Conservation (phyloP, 2,329 filamentous ascomycete species). For the Geosmithia putterillii region DNA sequence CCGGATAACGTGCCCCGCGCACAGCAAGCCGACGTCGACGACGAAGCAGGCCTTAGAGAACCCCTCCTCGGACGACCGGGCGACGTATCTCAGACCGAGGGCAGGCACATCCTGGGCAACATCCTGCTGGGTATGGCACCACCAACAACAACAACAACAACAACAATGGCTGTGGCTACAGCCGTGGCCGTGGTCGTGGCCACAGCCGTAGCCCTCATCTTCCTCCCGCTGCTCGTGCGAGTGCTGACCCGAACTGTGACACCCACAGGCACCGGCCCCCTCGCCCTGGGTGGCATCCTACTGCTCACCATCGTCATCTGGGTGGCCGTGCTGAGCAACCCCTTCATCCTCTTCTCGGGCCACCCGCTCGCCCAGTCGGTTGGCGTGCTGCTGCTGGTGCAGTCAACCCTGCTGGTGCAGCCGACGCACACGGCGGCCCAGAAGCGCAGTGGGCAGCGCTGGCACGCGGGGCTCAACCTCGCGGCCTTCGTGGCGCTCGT, state of each 20-base stretch:
- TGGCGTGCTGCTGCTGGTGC: conserved; percentile 61
- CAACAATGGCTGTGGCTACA: no score
- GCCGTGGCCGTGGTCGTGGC: neutral
- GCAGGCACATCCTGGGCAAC: conserved; percentile 54
- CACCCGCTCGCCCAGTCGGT: conserved; percentile 65
- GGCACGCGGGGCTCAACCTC: conserved; percentile 61
- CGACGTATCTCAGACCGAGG: conserved; percentile 58
- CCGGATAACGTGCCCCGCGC: conserved; percentile 31
- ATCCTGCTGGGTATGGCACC: conserved; percentile 54
- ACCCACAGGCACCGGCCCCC: conserved; percentile 63
- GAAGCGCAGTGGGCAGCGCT: conserved; percentile 47
- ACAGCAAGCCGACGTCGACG: conserved; percentile 8
- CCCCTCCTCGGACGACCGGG: conserved; percentile 45
- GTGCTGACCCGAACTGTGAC: neutral
- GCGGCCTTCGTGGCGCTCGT: conserved; percentile 49
- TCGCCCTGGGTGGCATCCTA: conserved; percentile 69
- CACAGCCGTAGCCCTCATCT: neutral
- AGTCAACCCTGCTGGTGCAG: conserved; percentile 77
- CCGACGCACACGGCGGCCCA: conserved; percentile 69
- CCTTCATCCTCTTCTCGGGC: conserved; percentile 70
- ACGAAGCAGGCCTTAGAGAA: conserved; percentile 22
- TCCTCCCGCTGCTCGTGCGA: neutral
- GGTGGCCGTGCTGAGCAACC: conserved; percentile 59
- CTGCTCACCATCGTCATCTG: conserved; percentile 68
- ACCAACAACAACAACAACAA: no score